Evolutionary conservation across 805 yeast genomes (phyloP).

Genomic region (Candida easanensis): DNA sequence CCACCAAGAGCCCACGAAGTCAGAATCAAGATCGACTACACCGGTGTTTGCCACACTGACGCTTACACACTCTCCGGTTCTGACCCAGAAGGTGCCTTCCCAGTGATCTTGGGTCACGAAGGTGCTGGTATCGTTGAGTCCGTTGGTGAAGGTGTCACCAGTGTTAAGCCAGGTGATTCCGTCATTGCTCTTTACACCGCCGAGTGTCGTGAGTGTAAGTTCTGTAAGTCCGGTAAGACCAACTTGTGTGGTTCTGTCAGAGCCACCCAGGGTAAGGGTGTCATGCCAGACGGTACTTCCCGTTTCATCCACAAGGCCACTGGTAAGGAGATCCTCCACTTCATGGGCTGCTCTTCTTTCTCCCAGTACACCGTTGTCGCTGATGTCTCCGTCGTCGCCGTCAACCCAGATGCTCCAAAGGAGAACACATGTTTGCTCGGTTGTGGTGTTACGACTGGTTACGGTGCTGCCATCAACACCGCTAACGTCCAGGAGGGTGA

Average conservation of each 20-base stretch:
- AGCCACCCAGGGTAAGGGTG: slow-evolving; percentile 97
- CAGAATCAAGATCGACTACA: slow-evolving; percentile 78
- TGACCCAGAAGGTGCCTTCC: slow-evolving; percentile 97
- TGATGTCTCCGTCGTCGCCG: slow-evolving; percentile 93
- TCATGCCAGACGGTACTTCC: slow-evolving; percentile 97
- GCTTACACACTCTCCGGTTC: slow-evolving; percentile 92
- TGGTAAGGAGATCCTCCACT: slow-evolving; percentile 84
- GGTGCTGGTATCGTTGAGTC: slow-evolving; percentile 97
- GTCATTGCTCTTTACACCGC: slow-evolving; percentile 96
- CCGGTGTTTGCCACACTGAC: slow-evolving; percentile 99
- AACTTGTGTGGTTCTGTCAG: slow-evolving; percentile 94
- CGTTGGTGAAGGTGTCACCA: slow-evolving; percentile 90
- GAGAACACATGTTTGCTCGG: slow-evolving; percentile 92
- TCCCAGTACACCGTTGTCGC: slow-evolving; percentile 98
- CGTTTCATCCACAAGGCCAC: slow-evolving; percentile 72
- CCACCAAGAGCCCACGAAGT: slow-evolving; percentile 98
- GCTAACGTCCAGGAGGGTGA: slow-evolving; percentile 91
- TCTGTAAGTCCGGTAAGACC: slow-evolving; percentile 93
- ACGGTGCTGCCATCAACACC: slow-evolving; percentile 94
- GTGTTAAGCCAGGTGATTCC: slow-evolving; percentile 88
- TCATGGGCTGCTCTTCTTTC: slow-evolving; percentile 98
- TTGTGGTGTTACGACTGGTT: slow-evolving; percentile 98
- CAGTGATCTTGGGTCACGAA: slow-evolving; percentile 93
- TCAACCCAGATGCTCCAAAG: slow-evolving; percentile 77
- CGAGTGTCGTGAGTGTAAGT: slow-evolving; percentile 92